Conservation (phyloP, 257 asterid genomes). For the Prunella vulgaris region DNA sequence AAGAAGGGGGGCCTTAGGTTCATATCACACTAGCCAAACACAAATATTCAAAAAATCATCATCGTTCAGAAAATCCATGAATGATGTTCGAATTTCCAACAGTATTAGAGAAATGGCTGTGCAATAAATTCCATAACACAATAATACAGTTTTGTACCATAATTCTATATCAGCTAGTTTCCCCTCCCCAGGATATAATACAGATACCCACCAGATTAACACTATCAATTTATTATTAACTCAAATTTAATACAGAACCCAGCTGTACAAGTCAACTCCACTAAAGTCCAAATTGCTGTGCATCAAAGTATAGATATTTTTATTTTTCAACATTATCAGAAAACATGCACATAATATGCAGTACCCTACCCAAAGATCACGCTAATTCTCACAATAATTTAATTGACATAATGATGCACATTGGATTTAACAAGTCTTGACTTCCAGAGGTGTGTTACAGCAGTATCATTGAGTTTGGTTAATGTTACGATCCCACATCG, state of each 20-base stretch:
- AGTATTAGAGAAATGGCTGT: not conserved
- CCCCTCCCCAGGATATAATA: not conserved
- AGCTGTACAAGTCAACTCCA: not conserved
- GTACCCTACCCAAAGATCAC: not conserved
- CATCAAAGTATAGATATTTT: too few species aligned
- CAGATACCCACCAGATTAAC: not conserved
- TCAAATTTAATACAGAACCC: not conserved
- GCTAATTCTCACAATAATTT: not conserved
- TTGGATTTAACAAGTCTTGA: not conserved
- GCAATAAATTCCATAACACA: not conserved
- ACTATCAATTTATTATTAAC: not conserved
- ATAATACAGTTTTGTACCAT: not conserved
- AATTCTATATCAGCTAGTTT: not conserved
- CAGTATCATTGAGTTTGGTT: not conserved
- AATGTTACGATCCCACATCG: too few species aligned
- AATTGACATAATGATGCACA: not conserved
- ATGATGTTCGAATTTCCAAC: not conserved
- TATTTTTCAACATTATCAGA: not conserved
- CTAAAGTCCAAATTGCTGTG: not conserved
- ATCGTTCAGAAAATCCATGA: not conserved
- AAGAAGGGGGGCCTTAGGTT: not conserved
- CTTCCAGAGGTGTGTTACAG: not conserved
- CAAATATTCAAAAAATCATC: not conserved
- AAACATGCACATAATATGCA: not conserved
- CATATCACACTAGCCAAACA: not conserved